Percentiles rank a stretch among this genome's conserved stretches.
Evolutionary conservation across 805 yeast genomes (phyloP).

Genomic region (Yamadazyma kitorensis): DNA sequence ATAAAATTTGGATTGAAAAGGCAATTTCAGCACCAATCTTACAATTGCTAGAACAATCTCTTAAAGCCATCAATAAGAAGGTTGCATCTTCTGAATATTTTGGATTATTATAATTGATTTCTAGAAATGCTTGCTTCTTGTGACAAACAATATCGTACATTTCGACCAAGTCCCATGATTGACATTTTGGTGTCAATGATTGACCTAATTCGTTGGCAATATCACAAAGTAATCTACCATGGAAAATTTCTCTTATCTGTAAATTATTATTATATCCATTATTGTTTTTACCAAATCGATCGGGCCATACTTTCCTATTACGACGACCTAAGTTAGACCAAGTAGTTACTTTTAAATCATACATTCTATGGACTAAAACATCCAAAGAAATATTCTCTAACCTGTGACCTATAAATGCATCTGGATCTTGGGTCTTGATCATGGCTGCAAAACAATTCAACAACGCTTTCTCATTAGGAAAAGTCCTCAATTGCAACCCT

Average conservation of each 20-base stretch:
- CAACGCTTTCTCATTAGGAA: conserved; percentile 72
- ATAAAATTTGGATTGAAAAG: conserved; percentile 76
- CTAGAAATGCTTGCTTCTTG: conserved; percentile 58
- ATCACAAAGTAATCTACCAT: conserved; percentile 89
- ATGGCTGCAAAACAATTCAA: conserved; percentile 71
- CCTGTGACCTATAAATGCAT: conserved; percentile 84
- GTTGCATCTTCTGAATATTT: conserved; percentile 65
- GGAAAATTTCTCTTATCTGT: conserved; percentile 64
- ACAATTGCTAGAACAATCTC: conserved; percentile 66
- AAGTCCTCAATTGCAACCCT: conserved; percentile 50
- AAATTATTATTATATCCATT: conserved; percentile 46
- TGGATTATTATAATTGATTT: conserved; percentile 68
- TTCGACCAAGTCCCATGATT: conserved; percentile 89
- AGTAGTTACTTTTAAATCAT: conserved; percentile 65
- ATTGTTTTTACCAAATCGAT: conserved; percentile 55
- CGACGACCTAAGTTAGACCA: conserved; percentile 88
- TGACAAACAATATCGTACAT: conserved; percentile 83
- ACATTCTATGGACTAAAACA: conserved; percentile 77
- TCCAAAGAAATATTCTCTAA: conserved; percentile 77
- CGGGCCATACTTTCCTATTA: conserved; percentile 74
- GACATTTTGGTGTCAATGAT: conserved; percentile 86
- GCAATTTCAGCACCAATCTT: conserved; percentile 75
- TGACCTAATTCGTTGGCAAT: conserved; percentile 94
- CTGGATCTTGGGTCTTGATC: conserved; percentile 80
- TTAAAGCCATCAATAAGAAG: conserved; percentile 64